Conservation (phyloP, 2,329 filamentous ascomycete species). For the Chaetomium strumarium region DNA sequence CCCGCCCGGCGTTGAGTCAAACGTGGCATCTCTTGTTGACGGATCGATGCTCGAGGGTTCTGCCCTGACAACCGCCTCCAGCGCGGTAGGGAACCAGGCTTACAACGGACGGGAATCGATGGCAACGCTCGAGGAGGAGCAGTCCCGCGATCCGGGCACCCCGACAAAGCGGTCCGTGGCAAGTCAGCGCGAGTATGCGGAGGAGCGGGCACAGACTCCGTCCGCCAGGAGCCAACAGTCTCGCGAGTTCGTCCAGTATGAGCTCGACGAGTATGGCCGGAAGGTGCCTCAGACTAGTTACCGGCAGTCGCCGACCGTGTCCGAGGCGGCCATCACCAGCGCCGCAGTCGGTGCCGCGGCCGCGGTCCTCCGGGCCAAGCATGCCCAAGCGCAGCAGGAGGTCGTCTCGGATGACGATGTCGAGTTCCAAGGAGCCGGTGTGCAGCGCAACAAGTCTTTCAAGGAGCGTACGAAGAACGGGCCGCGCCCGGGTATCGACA, state of each 20-base stretch:
- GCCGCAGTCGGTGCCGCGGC: constrained; percentile 50
- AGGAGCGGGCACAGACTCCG: constrained; percentile 38
- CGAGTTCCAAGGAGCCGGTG: constrained; percentile 44
- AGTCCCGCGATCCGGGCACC: constrained; percentile 28
- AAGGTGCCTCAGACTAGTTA: constrained; percentile 45
- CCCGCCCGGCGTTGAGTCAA: constrained; percentile 74
- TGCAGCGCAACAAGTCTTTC: constrained; percentile 57
- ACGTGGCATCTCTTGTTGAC: constrained; percentile 78
- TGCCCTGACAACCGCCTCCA: constrained; percentile 57
- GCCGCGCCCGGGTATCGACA: constrained; percentile 44
- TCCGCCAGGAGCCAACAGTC: constrained; percentile 35
- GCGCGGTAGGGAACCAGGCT: constrained; percentile 41
- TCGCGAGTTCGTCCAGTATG: constrained; percentile 48
- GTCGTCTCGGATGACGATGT: constrained; percentile 31
- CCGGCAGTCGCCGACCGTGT: constrained; percentile 47
- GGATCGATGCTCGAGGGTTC: constrained; percentile 66
- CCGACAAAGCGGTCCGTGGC: constrained; percentile 38
- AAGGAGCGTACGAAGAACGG: constrained; percentile 58
- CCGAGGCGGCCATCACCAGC: constrained; percentile 52
- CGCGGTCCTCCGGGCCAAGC: constrained; percentile 45
- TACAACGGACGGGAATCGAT: constrained; percentile 38
- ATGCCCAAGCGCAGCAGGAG: constrained; percentile 40
- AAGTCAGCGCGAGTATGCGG: constrained; percentile 34
- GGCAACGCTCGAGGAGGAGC: constrained; percentile 31
- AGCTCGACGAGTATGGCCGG: constrained; percentile 52